Evolutionary conservation across 1,139 yeast genomes (phyloP).

Genomic region (Yueomyces sp.): DNA sequence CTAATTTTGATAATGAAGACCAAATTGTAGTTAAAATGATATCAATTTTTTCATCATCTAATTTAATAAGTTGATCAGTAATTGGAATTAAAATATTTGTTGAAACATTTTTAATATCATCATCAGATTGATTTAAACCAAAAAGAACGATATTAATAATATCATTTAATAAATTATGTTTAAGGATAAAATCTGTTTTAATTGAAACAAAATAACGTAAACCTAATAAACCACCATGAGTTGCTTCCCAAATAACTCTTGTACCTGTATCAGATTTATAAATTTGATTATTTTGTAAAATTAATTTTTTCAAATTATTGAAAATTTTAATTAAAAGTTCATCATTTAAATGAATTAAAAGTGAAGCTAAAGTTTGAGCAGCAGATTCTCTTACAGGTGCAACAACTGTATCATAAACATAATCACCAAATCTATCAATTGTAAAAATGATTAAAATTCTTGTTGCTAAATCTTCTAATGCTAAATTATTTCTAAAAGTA

Average conservation of each 20-base stretch:
- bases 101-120: slow-evolving; percentile 94
- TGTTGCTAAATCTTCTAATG: slow-evolving; percentile 82
- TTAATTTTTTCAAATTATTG: slow-evolving; percentile 51
- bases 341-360: slow-evolving; percentile 58
- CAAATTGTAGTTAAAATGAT: slow-evolving; percentile 67
- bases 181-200: slow-evolving; percentile 61
- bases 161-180: slow-evolving; percentile 48
- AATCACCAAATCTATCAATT: slow-evolving; percentile 91
- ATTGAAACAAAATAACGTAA: slow-evolving; percentile 85
- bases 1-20: slow-evolving; percentile 72
- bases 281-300: slow-evolving; percentile 43
- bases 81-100: slow-evolving; percentile 90
- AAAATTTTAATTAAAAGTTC: slow-evolving; percentile 50
- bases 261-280: background rate
- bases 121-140: slow-evolving; percentile 76
- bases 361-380: slow-evolving; percentile 88
- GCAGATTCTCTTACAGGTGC: slow-evolving; percentile 97
- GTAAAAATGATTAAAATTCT: slow-evolving; percentile 80
- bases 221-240: slow-evolving; percentile 96
- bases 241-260: slow-evolving; percentile 69
- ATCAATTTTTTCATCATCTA: slow-evolving; percentile 49
- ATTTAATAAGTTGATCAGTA: slow-evolving; percentile 66
- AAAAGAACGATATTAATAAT: slow-evolving; percentile 79
- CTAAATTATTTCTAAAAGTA: slow-evolving; percentile 47
- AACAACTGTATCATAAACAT: slow-evolving; percentile 92